Evolutionary conservation across 805 yeast species (phyloP), one percentile per base, ranked within the genome.

Genomic region (Metschnikowia cubensis): DNA sequence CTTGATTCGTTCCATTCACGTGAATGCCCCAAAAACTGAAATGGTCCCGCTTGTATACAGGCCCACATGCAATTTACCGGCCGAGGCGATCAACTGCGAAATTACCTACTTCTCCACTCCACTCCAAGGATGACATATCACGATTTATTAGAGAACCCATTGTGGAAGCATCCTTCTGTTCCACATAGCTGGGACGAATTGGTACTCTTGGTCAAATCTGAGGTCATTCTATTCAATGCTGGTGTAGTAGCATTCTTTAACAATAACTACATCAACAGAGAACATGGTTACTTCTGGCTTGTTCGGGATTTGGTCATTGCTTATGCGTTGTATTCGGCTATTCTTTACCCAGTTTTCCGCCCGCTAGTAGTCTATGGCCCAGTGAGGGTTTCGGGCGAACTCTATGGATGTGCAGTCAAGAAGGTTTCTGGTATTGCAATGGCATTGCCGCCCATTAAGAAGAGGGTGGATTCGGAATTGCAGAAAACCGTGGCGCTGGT

Each of bases 401-500:
- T 42, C 29, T 31, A 41, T 17, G 25, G 7, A 2, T 22, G 21
- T 1, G 18, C 50, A 11, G 45, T 45, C 20, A 57, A 51, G 38
- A 35, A 41, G 44, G 52, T 40, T n/a, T 50, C 53, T 18, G 37
- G 35, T n/a, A 11, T 54, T 7, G 35, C 62, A 11, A 53, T 64
- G 51, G 49, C 65, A 0, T 66, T 85, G 5, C 90, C 91, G 2
- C 69, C 78, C 0, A 53, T 88, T 21, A 79, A 73, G 49, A 53
- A 61, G 0, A 80, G 79, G 57, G 85, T 92, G 6, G 82, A 84
- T 35, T 60, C 65, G 22, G 91, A 91, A 61, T 75, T 91, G 1
- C 50, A 51, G 4, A 71, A 70, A 40, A 79, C 80, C 0, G 64
- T 78, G 2, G 63, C 42, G 0, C 70, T 72, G 20, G 67, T 92